Base-by-base conservation (phyloP, 768 basidiomycete species). In the Postia placenta region DNA sequence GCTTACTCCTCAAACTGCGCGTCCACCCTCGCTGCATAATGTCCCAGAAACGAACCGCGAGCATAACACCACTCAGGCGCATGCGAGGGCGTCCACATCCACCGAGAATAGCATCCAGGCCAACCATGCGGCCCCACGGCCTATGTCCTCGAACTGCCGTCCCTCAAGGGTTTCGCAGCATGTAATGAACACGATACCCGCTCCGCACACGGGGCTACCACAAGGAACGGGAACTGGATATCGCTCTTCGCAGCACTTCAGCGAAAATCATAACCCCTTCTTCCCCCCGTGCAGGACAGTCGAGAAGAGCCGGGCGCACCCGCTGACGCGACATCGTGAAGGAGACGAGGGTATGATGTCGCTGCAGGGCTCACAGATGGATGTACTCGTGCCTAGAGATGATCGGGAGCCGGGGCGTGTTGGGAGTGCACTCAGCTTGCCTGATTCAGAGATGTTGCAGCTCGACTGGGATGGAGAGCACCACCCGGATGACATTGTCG, bases 401-500 rank as follows among this genome's bases (percentile, higher is more conserved):
- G 57, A 65, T 2, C 26, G 61, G 45, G 63, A 68, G 49, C 67
- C 68, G 11, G 74, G 74, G 7, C 62, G 67, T 14, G 64, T 74
- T 33, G 75, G 70, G 47, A 79, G 74, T 51, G 70, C 71, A 0
- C 60, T 79, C 33, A 76, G 70, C 55, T 54, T 73, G 41, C 62
- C 65, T 30, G 57, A 60, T 38, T 49, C 47, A 53, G 23, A 36
- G 43, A 51, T 35, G 30, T 49, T 20, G 33, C 45, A 23, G 38
- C 50, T 30, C 2, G 52, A 47, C 17, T 48, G 42, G 20, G 54
- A 45, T 19, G 51, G 53, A 2, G 60, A 67, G 19, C 73, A 79
- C 48, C 84, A 91, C 59, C 78, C 83, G 51, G 85, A 91, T 58
- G 84, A 88, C 56, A 78, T 91, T 41, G 86, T 92, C 4, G 89